Conservation (phyloP, 352 stramenopile genomes). For the Phytophthora colocasiae region DNA sequence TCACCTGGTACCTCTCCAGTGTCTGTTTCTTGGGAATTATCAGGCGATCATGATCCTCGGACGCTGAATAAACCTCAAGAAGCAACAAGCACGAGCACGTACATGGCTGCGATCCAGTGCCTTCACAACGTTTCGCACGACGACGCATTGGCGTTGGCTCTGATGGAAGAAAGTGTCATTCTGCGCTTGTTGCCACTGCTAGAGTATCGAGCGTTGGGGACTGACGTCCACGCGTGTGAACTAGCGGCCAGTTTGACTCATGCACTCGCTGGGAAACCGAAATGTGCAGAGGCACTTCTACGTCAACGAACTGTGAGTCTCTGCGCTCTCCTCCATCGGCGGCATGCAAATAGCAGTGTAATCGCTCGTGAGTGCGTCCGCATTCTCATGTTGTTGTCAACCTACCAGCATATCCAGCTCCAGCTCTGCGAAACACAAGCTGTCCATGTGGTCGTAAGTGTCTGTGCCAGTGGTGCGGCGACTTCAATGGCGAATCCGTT, state of each 20-base stretch:
- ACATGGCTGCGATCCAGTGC: slow-evolving; percentile 74
- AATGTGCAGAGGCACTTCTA: slow-evolving; percentile 55
- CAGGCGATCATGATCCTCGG: background rate
- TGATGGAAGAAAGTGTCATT: slow-evolving; percentile 64
- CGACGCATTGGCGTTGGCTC: slow-evolving; percentile 57
- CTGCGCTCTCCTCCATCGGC: slow-evolving; percentile 58
- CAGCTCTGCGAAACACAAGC: slow-evolving; percentile 64
- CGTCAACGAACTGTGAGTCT: slow-evolving; percentile 62
- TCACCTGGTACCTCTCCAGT: background rate
- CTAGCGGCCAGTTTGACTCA: slow-evolving; percentile 48
- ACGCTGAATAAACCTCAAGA: background rate
- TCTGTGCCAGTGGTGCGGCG: slow-evolving; percentile 36
- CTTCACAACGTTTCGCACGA: slow-evolving; percentile 74
- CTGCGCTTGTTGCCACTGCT: slow-evolving; percentile 53
- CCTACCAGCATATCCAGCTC: slow-evolving; percentile 70
- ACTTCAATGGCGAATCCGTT: background rate
- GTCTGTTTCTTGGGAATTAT: slow-evolving; percentile 23
- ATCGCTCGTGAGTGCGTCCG: slow-evolving; percentile 57
- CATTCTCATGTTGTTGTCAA: slow-evolving; percentile 70
- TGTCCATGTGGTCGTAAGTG: slow-evolving; percentile 65
- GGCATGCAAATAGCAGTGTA: slow-evolving; percentile 35
- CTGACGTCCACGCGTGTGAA: slow-evolving; percentile 49
- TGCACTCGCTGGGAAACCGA: slow-evolving; percentile 57
- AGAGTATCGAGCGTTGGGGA: slow-evolving; percentile 51
- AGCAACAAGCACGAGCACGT: slow-evolving; percentile 20